Base-by-base conservation (phyloP, 257 asterid species). In the Rubia yunnanensis region DNA sequence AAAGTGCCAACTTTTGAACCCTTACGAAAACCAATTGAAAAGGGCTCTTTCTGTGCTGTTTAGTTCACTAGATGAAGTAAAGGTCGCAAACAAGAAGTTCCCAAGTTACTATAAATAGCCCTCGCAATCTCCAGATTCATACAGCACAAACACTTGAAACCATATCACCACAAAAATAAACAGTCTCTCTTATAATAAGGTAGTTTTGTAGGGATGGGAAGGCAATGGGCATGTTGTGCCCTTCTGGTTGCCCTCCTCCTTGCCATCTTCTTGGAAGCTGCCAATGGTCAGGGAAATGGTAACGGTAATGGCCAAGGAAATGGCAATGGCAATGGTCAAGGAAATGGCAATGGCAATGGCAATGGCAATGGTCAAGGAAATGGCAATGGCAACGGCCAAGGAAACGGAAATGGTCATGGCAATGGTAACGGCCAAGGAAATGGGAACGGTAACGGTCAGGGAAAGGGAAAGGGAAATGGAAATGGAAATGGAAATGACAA, bases 231-330 rank as follows among this genome's bases (percentile, higher is more conserved):
- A 28, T 62, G 64, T 28, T 60, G 64, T 67, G 5, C 71, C 46
- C 13, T 73, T 24, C 52, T 70, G 60, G 72, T 76, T 60, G 31
- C 74, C 60, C 76, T 84, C 63, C 31, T 84, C 10, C 46, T 86
- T 58, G 70, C 77, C 70, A 22, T 82, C 74, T 77, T 79, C 5
- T 26, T 79, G 58, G 78, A 84, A 61, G 71, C 76, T 41, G 70
- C 56, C 63, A 28, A 67, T 71, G 83, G 81, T 60, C 78, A 50
- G 9, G 86, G 82, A 41, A 79, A 73, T 32, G 83, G 83, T 1
- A 20, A 20, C 5, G 56, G 24, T 0, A 50, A 1, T 8, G 73
- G 56, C 13, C 27, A 48, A 11, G 68, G 61, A 3, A 32, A 6
- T 32, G 6, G 36, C 6, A 32, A 3, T 8, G 68, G 36, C 36